Conservation (phyloP, 352 stramenopile genomes). For the Thalassiosira delicatula region DNA sequence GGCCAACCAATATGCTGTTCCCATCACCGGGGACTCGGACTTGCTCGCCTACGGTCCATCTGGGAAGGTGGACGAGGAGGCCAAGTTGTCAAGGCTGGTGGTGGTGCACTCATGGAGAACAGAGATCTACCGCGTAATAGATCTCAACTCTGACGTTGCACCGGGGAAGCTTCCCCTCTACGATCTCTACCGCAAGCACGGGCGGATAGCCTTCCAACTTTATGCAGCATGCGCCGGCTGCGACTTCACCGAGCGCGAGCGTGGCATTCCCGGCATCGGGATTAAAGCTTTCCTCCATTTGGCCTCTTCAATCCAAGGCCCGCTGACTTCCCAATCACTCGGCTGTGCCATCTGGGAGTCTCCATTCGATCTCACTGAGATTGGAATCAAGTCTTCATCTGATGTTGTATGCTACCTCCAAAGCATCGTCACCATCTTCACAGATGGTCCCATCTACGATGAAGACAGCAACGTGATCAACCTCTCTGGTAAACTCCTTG, state of each 20-base stretch:
- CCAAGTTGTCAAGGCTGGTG: neutral
- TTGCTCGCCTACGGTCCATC: neutral
- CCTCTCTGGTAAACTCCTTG: neutral
- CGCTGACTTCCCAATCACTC: neutral
- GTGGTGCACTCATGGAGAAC: neutral
- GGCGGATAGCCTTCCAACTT: conserved; percentile 29
- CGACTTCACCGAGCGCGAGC: conserved; percentile 22
- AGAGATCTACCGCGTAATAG: neutral
- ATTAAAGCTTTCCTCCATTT: neutral
- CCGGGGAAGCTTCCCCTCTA: neutral
- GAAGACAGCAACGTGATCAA: neutral
- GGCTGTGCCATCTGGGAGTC: neutral
- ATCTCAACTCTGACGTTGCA: neutral
- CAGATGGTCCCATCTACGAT: neutral
- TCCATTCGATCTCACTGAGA: neutral
- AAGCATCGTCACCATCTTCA: neutral
- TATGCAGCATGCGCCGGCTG: conserved; percentile 37
- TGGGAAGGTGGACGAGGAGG: too few relatives aligned
- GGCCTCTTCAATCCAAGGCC: neutral
- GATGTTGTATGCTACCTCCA: neutral
- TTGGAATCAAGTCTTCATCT: neutral
- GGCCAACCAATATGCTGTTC: neutral
- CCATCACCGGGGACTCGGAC: neutral
- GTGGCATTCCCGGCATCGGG: conserved; percentile 10
- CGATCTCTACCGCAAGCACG: conserved; percentile 8